These are phyloP conservation scores for Phaffomyces antillensis DNA, from an alignment of 805 yeast genomes.

Conservation along the genomic window DNA sequence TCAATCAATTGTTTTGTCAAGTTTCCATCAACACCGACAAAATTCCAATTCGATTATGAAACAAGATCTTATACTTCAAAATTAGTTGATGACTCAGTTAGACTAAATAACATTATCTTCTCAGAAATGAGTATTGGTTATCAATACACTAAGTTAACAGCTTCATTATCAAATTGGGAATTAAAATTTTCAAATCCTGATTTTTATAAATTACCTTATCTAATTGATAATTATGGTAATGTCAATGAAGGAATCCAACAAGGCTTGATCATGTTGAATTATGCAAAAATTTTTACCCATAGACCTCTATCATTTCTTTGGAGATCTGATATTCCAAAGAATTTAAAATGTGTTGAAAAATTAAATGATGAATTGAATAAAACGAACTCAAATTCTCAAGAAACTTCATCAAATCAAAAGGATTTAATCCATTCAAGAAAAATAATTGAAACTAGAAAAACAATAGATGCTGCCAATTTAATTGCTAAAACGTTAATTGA, in stretches of 20 bases:
- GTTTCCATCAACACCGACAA: slow-evolving; percentile 33
- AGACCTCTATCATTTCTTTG: slow-evolving; percentile 47
- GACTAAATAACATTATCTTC: slow-evolving; percentile 39
- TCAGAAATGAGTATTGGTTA: slow-evolving; percentile 31
- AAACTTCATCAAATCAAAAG: slow-evolving; percentile 20
- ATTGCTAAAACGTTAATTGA: slow-evolving; percentile 40
- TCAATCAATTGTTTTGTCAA: slow-evolving; percentile 28
- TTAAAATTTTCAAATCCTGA: slow-evolving; percentile 38
- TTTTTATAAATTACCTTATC: slow-evolving; percentile 33
- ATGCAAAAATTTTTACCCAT: slow-evolving; percentile 49
- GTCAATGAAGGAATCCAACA: slow-evolving; percentile 52
- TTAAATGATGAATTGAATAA: slow-evolving; percentile 21
- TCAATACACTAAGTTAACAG: slow-evolving; percentile 33
- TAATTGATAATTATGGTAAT: slow-evolving; percentile 35
- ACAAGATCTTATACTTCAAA: slow-evolving; percentile 39
- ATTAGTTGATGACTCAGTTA: slow-evolving; percentile 43
- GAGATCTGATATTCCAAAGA: slow-evolving; percentile 40
- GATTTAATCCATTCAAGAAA: slow-evolving; percentile 36
- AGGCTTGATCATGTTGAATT: slow-evolving; percentile 38
- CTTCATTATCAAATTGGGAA: slow-evolving; percentile 46
- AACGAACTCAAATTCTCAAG: slow-evolving; percentile 25
- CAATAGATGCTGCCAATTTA: slow-evolving; percentile 47
- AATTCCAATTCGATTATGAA: slow-evolving; percentile 37
- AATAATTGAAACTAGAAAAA: slow-evolving; percentile 44
- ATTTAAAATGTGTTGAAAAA: slow-evolving; percentile 29